Percentiles rank a stretch among this genome's conserved stretches.
Evolutionary conservation across 176 grass and related monocot species (phyloP).

Genomic region (Zoysia japonica): DNA sequence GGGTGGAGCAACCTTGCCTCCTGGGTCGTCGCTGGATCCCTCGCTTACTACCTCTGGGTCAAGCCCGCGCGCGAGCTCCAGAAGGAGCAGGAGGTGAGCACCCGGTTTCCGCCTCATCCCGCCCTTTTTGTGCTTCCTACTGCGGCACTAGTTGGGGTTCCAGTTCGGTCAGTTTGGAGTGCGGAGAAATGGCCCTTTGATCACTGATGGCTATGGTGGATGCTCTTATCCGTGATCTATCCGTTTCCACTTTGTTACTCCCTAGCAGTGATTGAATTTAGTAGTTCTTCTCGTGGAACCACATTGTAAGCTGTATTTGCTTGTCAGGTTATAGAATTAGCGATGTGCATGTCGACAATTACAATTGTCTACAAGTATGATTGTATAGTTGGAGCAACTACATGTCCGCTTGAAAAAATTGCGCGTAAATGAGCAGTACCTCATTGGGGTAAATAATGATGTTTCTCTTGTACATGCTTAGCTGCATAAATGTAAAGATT

Average conservation of each 20-base stretch:
- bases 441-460: neutral
- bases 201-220: neutral
- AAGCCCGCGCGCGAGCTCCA: conserved; percentile 66
- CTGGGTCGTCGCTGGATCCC: conserved; percentile 83
- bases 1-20: conserved; percentile 86
- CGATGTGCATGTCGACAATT: neutral
- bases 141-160: too few species aligned
- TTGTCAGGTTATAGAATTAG: too few species aligned
- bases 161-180: neutral
- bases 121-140: neutral
- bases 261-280: neutral
- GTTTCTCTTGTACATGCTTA: neutral
- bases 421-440: neutral
- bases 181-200: neutral
- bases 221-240: neutral
- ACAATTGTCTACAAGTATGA: neutral
- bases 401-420: neutral
- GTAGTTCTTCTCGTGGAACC: neutral
- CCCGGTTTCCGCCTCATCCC: neutral
- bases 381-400: neutral
- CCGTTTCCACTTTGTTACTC: neutral
- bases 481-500: neutral
- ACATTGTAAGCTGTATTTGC: neutral
- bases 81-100: conserved; percentile 77
- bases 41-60: conserved; percentile 99